Base-by-base conservation (phyloP, 108 stramenopile species). In the Epithemia pelagica region DNA sequence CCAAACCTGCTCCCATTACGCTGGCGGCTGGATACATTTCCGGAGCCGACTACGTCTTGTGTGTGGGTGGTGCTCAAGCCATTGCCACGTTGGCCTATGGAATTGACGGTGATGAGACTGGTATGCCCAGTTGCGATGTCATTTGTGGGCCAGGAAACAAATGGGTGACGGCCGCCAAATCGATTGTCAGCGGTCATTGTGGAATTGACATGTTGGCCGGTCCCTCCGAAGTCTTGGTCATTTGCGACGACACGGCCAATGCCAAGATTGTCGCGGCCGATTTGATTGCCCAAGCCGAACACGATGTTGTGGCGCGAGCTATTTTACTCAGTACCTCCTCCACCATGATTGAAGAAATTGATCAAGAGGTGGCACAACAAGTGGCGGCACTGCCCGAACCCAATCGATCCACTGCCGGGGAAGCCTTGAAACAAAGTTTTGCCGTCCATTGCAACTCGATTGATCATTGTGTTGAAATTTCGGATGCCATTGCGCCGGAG, bases 171-270 rank as follows among this genome's bases (percentile, higher is more conserved):
- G 97, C 97, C 0, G 99, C 99, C 59, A 99, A 99, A 74, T 82
- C 82, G 52, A 74, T 98, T 55, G 95, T 97, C 28, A 85, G 83
- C 54, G 96, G 96, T 58, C 72, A 87, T 55, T 96, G 96, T 66
- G 96, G 92, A 20, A 99, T 99, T 72, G 99, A 99, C 80, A 99
- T 99, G 99, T 76, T 99, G 56, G 99, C 99, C 2, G 99, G 99
- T 26, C 99, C 99, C 0, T 90, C 90, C 23, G 99, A 99, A 74
- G 97, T 97, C 2, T 76, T 99, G 67, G 99, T 97, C 3, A 92
- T 98, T 74, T 95, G 94, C 33, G 99, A 99, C 76, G 75, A 80
- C 3, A 91, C 91, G 0, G 96, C 97, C 25, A 79, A 96, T 75
- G 70, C 93, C 1, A 83, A 80, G 29, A 77, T 95, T n/a, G 93